Evolutionary conservation across 73 alveolate species (phyloP), one percentile per base, ranked within the genome.

Genomic region (Stentor roeselii): DNA sequence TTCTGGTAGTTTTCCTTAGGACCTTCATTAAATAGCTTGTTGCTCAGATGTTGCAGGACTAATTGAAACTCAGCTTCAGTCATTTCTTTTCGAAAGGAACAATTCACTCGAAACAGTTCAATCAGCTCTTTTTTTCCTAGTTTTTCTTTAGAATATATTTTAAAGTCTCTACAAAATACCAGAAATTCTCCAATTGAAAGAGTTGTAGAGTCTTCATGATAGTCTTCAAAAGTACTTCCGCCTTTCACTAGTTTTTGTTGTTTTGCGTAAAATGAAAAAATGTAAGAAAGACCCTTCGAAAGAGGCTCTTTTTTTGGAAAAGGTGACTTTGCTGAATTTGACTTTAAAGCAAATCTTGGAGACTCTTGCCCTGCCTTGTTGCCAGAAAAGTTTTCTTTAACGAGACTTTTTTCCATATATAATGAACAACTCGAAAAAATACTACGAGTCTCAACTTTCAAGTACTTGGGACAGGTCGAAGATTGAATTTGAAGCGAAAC

Each of bases 1-100:
- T 67, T 67, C 21, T 67, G 27, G 41, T 27, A 21, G 11, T 34
- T 67, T 67, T 67, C 80, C 0, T 67, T 32, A 34, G 80, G 41
- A n/a, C 34, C 41, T 27, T 34, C 37, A 15, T 67, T 67, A 67
- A 67, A 67, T 67, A 67, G 2, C 41, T 67, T 67, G n/a, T 67
- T 21, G 14, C 42, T 40, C 21, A 67, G 21, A 67, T 67, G 41
- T 67, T 67, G n/a, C 14, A 67, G 37, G 42, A 40, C 80, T 67
- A 32, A n/a, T n/a, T 67, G 21, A 67, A 67, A 67, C 37, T 67
- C 41, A 34, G 21, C 37, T 67, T 67, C 80, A 67, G 21, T 67
- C 80, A 67, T 67, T 2, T 67, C 41, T 67, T 32, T n/a, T 34
- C 41, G 37, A 27, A n/a, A 67, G 41, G 41, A 14, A 11, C 42